Evolutionary conservation across 495 filamentous ascomycete species (phyloP).

Genomic region (Daldinia loculata): DNA sequence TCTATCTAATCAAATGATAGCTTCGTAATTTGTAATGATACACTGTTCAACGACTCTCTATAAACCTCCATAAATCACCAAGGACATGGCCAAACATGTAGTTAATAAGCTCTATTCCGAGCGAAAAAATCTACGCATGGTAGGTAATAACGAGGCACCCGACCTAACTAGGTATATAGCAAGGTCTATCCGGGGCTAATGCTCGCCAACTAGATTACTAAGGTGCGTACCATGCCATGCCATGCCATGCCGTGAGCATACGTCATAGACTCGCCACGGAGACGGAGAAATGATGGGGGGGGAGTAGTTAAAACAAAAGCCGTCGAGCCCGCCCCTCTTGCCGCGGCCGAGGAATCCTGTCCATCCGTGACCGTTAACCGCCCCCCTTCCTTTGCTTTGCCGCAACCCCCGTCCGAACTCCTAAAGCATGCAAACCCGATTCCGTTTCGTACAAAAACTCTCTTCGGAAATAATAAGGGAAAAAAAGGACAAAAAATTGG

Average conservation of each 20-base stretch:
- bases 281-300: neutral
- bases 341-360: slow-evolving; percentile 13
- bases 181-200: neutral
- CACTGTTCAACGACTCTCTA: neutral
- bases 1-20: too few relatives aligned
- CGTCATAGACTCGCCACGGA: neutral
- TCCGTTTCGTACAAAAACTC: slow-evolving; percentile 3
- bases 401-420: slow-evolving; percentile 13
- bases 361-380: neutral
- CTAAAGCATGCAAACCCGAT: slow-evolving; percentile 24
- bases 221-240: neutral
- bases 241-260: neutral
- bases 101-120: neutral
- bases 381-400: neutral
- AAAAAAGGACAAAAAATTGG: slow-evolving; percentile 8
- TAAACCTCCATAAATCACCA: neutral
- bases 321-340: slow-evolving; percentile 5
- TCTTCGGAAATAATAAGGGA: neutral
- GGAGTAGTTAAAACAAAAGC: neutral
- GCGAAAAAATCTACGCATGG: neutral
- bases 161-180: neutral
- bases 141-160: neutral
- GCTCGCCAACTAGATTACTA: neutral
- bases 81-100: neutral
- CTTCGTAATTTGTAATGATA: too few relatives aligned